Evolutionary conservation across 441 rosid species (phyloP), one percentile per base, ranked within the genome.

Genomic region (Codiaeum variegatum): DNA sequence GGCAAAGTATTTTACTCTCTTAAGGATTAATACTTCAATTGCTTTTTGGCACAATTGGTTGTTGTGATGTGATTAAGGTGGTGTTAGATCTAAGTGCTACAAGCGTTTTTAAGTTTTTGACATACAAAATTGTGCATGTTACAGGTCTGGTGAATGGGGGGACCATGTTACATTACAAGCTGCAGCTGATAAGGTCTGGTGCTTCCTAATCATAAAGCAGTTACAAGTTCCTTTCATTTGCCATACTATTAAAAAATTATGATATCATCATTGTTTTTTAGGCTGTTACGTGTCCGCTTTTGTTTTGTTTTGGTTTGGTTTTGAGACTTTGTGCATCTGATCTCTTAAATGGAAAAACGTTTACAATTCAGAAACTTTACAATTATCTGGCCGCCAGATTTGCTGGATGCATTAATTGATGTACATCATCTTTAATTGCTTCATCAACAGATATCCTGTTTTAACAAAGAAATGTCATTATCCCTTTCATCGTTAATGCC

Each of bases 151-250:
- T 70, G 97, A 94, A 79, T 94, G 97, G 97, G 98, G 97, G 34
- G 98, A 94, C 78, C 98, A 94, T 80, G 80, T 94, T 38, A 94
- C 97, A 51, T 80, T 94, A 74, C 98, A 94, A 87, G 96, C 98
- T 56, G 98, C 97, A 64, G 97, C 98, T 56, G 98, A 94, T 80
- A 92, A 87, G 91, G 98, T 91, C 32, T 62, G 66, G 32, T 70
- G 60, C 80, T 64, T 77, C 58, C 66, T 73, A 28, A 38, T 68
- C 62, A 70, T n/a, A n/a, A n/a, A 69, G 29, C 16, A 16, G 3
- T 55, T 69, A 40, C 5, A 54, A 40, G 29, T 40, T 42, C 8
- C 38, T 23, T 18, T 18, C 16, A 19, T 64, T 16, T 40, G 13
- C 11, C 32, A 6, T 16, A 24, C 9, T 62, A 19, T 26, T 36